Conservation (phyloP, 768 basidiomycete genomes). For the Amanita polypyramis region DNA sequence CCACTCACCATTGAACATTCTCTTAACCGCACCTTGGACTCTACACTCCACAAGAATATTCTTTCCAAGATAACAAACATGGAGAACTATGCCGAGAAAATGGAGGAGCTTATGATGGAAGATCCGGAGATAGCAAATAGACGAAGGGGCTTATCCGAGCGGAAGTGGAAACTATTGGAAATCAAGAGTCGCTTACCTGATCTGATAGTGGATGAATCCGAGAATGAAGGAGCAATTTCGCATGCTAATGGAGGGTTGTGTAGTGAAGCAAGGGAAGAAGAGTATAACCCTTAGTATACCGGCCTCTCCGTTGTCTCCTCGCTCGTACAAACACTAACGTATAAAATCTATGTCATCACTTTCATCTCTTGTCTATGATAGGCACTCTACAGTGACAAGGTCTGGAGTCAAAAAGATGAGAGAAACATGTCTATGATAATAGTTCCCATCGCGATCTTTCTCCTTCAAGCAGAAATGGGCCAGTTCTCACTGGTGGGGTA, state of each 20-base stretch:
- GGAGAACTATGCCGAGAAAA: not conserved
- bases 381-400: not conserved
- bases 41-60: slow-evolving; percentile 20
- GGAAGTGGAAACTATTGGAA: not conserved
- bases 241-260: too few relatives aligned
- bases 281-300: too few relatives aligned
- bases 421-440: not conserved
- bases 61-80: slow-evolving; percentile 9
- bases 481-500: too few relatives aligned
- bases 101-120: not conserved
- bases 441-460: not conserved
- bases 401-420: not conserved
- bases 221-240: too few relatives aligned
- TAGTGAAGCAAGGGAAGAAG: too few relatives aligned
- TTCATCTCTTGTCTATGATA: not conserved
- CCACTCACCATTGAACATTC: slow-evolving; percentile 32
- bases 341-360: not conserved
- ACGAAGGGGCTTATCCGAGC: not conserved
- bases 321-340: not conserved
- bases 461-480: too few relatives aligned
- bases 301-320: not conserved
- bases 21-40: slow-evolving; percentile 25
- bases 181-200: not conserved
- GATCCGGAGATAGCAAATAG: not conserved
- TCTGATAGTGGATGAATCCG: not conserved